These are phyloP conservation scores for Fabrea salina DNA, from an alignment of 169 alveolate genomes.

Conservation along the genomic window DNA sequence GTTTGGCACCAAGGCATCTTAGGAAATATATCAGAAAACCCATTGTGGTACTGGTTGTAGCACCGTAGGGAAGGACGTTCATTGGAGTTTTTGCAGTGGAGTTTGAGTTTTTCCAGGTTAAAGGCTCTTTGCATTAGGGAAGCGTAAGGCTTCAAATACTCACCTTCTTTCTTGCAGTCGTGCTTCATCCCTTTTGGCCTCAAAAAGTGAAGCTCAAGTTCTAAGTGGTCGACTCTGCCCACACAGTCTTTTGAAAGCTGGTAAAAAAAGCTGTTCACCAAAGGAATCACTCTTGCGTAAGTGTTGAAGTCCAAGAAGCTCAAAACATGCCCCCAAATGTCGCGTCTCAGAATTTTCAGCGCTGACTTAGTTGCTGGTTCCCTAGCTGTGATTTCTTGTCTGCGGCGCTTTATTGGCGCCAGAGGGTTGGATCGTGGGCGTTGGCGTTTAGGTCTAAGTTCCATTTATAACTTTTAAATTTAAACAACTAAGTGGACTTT, in stretches of 20 bases:
- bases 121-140: neutral
- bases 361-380: neutral
- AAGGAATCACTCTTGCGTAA: neutral
- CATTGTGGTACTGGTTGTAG: neutral
- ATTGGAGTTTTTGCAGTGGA: neutral
- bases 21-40: neutral
- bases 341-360: neutral
- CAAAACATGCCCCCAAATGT: neutral
- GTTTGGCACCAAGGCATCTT: neutral
- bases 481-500: too few relatives aligned
- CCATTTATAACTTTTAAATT: too few relatives aligned
- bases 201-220: neutral
- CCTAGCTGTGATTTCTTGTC: too few relatives aligned
- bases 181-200: neutral
- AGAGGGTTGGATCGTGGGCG: too few relatives aligned
- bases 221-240: neutral
- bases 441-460: too few relatives aligned
- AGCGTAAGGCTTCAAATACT: neutral
- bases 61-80: neutral
- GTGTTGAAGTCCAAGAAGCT: neutral
- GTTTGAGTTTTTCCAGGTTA: neutral
- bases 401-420: too few relatives aligned
- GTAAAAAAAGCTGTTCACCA: neutral
- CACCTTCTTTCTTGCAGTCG: neutral
- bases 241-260: neutral